Base-by-base conservation (phyloP, 2,329 filamentous ascomycete species). In the Penicillium sp. region DNA sequence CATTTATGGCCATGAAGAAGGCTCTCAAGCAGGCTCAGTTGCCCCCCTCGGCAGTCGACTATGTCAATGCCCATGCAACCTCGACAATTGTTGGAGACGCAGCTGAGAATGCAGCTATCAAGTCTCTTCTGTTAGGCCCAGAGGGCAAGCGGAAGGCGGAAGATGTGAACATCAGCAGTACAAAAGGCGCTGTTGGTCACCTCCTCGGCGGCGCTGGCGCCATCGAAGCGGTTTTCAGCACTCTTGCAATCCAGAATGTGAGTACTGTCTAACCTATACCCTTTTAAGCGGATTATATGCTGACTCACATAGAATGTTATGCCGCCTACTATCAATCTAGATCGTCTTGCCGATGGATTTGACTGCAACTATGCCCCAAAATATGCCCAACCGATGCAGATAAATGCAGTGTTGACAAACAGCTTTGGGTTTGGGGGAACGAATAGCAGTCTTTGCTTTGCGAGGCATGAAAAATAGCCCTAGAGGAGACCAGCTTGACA, bases 381-480 rank as follows among this genome's bases (percentile, higher is more conserved):
- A 4, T 70, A 79, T 46, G 82, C 91, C 0, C 93, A 97, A 74
- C 74, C 89, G 52, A 87, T 85, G 63, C 71, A 80, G 2, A 85
- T 98, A 11, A 78, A 86, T 56, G 88, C 93, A 22, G 90, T 90
- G 5, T 68, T 99, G 56, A 95, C 91, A 3, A 99, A 99, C 70
- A 98, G 93, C 72, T 99, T 99, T 77, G 95, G 95, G 0, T 99
- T 99, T 78, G 95, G 95, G 11, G 95, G 95, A 16, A 98, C 93
- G 1, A 99, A 99, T 77, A 93, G 93, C 43, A 92, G 87, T 53
- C 78, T 99, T 37, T 92, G 92, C 52, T 93, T 98, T 67, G 65
- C 71, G 5, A 69, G 64, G 52, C 66, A 65, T 51, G 54, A 50
- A 53, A 49, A 58, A 52, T 62, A 44, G 53, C n/a, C 14, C 16